These are phyloP conservation scores for Alnus glutinosa DNA, from an alignment of 306 rosid species.

Conservation along the genomic window DNA sequence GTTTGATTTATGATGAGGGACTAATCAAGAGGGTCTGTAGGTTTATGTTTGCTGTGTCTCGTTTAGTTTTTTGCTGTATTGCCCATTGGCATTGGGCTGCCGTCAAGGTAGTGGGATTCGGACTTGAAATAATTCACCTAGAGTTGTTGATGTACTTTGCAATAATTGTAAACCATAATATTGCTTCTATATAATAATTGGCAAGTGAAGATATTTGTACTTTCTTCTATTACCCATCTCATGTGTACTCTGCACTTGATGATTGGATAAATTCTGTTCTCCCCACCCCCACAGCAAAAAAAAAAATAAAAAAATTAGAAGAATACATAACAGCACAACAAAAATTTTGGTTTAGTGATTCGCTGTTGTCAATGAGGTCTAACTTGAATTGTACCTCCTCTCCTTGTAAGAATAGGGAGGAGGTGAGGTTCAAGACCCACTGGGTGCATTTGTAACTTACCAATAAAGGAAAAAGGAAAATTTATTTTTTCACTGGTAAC, in stretches of 20 bases:
- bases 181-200: neutral
- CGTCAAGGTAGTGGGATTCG: neutral
- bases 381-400: neutral
- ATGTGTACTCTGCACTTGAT: neutral
- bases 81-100: neutral
- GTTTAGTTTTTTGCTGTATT: neutral
- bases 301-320: neutral
- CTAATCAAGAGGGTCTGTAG: neutral
- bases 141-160: too few species aligned
- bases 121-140: neutral
- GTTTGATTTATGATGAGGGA: neutral
- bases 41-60: neutral
- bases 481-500: constrained; percentile 8
- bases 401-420: neutral
- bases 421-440: neutral
- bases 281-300: too few species aligned
- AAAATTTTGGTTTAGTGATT: neutral
- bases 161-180: neutral
- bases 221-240: neutral
- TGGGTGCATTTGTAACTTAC: neutral
- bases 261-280: neutral
- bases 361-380: neutral
- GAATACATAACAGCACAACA: neutral
- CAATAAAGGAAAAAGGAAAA: neutral
- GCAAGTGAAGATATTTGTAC: neutral